These are phyloP conservation scores for Viola odorata DNA, from an alignment of 345 rosid species.

Conservation along the genomic window DNA sequence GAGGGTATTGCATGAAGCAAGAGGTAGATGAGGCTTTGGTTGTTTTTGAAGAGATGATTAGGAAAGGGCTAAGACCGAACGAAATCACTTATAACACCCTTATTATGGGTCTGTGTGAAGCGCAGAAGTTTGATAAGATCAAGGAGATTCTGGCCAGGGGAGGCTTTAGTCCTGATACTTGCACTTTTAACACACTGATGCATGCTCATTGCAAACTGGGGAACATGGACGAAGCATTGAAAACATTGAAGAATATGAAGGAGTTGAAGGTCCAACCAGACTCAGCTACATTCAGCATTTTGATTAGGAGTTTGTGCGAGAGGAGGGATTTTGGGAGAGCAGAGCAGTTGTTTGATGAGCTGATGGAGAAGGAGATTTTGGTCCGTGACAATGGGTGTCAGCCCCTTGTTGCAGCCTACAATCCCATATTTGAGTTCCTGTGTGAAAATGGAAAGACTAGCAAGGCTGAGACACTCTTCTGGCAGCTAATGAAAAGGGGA, in stretches of 20 bases:
- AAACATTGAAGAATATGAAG: constrained; percentile 47
- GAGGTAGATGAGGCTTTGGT: constrained; percentile 59
- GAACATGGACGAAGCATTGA: constrained; percentile 51
- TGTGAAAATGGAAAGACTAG: constrained; percentile 61
- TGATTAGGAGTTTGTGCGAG: constrained; percentile 58
- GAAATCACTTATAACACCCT: constrained; percentile 61
- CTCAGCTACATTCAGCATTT: constrained; percentile 73
- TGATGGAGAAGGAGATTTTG: constrained; percentile 24
- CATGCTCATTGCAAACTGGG: constrained; percentile 57
- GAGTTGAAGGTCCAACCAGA: constrained; percentile 48
- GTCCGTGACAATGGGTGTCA: constrained; percentile 11
- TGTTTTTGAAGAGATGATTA: constrained; percentile 46
- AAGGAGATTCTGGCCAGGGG: constrained; percentile 43
- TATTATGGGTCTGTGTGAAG: constrained; percentile 70
- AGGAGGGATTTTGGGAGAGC: constrained; percentile 54
- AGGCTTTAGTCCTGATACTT: constrained; percentile 59
- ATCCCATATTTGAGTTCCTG: constrained; percentile 58
- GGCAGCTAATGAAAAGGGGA: constrained; percentile 85
- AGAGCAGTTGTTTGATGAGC: constrained; percentile 56
- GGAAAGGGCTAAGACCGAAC: constrained; percentile 52
- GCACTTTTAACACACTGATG: constrained; percentile 71
- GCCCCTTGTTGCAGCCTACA: constrained; percentile 72
- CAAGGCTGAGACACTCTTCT: constrained; percentile 61
- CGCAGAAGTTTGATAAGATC: constrained; percentile 46
- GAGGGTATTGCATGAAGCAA: constrained; percentile 75